Evolutionary conservation across 345 rosid species (phyloP).

Genomic region (Pistacia vera): DNA sequence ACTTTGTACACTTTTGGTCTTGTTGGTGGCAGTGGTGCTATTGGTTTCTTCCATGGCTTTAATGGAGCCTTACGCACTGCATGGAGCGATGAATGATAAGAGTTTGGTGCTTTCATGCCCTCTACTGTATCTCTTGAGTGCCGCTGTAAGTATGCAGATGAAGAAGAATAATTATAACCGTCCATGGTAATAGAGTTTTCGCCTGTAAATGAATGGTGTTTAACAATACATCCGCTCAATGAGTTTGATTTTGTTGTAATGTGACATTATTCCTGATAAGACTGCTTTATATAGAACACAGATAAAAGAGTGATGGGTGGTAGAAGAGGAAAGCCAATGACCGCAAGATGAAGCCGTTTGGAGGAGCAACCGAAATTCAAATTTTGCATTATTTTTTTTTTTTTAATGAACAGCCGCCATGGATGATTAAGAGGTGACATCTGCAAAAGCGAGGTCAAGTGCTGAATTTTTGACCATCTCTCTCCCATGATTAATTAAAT

Average conservation of each 20-base stretch:
- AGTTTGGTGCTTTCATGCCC: conserved; percentile 9
- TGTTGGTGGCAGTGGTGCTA: conserved; percentile 64
- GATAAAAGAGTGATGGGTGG: neutral
- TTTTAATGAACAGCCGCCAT: conserved; percentile 28
- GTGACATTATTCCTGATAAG: neutral
- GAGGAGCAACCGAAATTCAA: conserved; percentile 2
- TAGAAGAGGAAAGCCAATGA: neutral
- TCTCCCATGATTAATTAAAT: neutral
- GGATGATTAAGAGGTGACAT: conserved; percentile 18
- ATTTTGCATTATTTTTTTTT: neutral
- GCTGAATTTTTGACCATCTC: conserved; percentile 32
- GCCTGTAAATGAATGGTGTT: too few species aligned
- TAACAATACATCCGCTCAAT: neutral
- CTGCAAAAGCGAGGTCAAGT: conserved; percentile 1
- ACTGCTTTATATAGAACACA: conserved; percentile 8
- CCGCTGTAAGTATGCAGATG: conserved; percentile 19
- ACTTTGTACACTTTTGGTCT: conserved; percentile 78
- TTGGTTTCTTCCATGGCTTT: conserved; percentile 67
- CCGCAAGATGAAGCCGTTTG: neutral
- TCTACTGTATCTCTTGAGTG: conserved; percentile 22
- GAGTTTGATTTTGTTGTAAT: neutral
- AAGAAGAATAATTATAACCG: conserved; percentile 32
- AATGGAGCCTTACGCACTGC: conserved; percentile 49
- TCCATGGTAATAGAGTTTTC: conserved; percentile 23
- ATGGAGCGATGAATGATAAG: conserved; percentile 50